phyloP scores from a whole-genome alignment of 805 yeast genomes.

The Priceomyces melissophilus region DNA sequence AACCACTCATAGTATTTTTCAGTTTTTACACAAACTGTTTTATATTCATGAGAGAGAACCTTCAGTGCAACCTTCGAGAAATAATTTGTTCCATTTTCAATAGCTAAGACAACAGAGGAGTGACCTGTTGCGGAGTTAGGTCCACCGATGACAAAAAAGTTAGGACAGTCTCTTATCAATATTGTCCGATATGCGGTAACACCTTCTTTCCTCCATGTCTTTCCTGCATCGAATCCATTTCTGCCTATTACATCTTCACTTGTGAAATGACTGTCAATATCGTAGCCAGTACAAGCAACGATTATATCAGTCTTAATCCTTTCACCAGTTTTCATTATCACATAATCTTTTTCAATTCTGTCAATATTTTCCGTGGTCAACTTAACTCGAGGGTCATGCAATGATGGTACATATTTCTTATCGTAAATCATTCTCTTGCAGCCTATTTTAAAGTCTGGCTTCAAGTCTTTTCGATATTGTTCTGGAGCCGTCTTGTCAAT shows the following conservation, averaged over 20 bases:
- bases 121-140: slow-evolving; percentile 44
- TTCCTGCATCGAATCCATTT: slow-evolving; percentile 17
- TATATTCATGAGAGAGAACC: slow-evolving; percentile 24
- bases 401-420: slow-evolving; percentile 30
- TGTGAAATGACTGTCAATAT: slow-evolving; percentile 16
- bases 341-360: slow-evolving; percentile 25
- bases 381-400: slow-evolving; percentile 28
- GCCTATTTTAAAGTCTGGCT: slow-evolving; percentile 39
- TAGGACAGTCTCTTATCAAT: slow-evolving; percentile 32
- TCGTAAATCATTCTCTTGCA: slow-evolving; percentile 41
- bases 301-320: slow-evolving; percentile 33
- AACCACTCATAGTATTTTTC: slow-evolving; percentile 34
- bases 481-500: slow-evolving; percentile 28
- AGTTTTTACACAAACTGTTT: slow-evolving; percentile 28
- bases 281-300: slow-evolving; percentile 42
- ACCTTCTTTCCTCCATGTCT: slow-evolving; percentile 30
- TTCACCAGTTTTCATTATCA: slow-evolving; percentile 26
- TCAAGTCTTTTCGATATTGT: slow-evolving; percentile 28
- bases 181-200: slow-evolving; percentile 34
- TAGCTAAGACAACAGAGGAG: slow-evolving; percentile 37
- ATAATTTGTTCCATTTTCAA: slow-evolving; percentile 30
- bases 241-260: slow-evolving; percentile 23
- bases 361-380: slow-evolving; percentile 20
- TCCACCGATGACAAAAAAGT: slow-evolving; percentile 33
- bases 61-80: slow-evolving; percentile 20